Conservation (phyloP, 106 monocot species). For the Allium sativum region DNA sequence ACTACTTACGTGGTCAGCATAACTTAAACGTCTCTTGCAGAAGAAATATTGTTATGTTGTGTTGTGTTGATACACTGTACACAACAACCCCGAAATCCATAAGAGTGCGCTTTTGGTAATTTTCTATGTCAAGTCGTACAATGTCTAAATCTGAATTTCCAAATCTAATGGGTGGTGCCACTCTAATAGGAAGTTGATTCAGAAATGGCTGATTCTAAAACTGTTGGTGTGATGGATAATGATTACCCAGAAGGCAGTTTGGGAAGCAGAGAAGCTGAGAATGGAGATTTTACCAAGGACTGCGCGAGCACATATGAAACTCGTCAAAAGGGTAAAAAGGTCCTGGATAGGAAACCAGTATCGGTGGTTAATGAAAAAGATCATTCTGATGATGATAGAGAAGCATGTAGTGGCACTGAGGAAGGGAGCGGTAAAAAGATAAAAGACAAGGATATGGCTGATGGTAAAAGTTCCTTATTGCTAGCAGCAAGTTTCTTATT, state of each 20-base stretch:
- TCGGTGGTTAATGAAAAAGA: slow-evolving; percentile 15
- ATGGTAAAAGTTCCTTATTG: slow-evolving; percentile 40
- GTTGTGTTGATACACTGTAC: no score
- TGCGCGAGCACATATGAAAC: slow-evolving; percentile 21
- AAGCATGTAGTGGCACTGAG: slow-evolving; percentile 98
- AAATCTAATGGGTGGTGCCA: slow-evolving; percentile 5
- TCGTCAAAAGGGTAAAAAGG: slow-evolving; percentile 30
- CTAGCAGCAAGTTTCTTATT: slow-evolving; percentile 37
- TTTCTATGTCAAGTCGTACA: no score
- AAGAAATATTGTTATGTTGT: no score
- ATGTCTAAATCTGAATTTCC: no score
- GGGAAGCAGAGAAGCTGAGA: slow-evolving; percentile 95
- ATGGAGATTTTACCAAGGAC: slow-evolving; percentile 58
- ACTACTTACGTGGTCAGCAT: no score
- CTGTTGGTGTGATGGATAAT: slow-evolving; percentile 25
- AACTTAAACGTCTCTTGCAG: no score
- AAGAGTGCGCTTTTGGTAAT: no score
- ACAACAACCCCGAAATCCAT: no score
- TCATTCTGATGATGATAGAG: slow-evolving; percentile 65
- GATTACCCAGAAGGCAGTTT: slow-evolving; percentile 67
- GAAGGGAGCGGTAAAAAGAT: slow-evolving; percentile 48
- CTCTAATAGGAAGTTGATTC: slow-evolving; percentile 36
- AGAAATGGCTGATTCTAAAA: slow-evolving; percentile 52
- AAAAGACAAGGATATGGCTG: slow-evolving; percentile 31
- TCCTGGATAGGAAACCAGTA: slow-evolving; percentile 36